Evolutionary conservation across 2,329 filamentous ascomycete genomes (phyloP).

Genomic region (Xylaria polymorpha): DNA sequence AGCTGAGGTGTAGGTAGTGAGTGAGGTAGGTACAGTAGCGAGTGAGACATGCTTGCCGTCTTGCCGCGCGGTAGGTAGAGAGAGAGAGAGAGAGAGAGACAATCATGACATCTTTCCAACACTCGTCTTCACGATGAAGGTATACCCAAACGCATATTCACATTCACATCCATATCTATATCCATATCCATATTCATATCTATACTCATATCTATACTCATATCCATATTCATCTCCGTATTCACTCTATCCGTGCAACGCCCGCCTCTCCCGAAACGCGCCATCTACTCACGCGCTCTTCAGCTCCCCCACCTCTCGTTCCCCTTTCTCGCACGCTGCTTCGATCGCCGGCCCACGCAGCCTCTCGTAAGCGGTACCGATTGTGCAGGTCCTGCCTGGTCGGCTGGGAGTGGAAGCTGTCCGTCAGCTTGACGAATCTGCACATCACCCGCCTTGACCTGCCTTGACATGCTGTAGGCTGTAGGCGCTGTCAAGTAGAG

Average conservation of each 20-base stretch:
- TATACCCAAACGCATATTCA: neutral
- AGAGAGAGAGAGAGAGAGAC: neutral
- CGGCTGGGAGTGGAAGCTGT: constrained; percentile 23
- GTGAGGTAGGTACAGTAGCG: neutral
- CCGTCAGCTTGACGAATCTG: constrained; percentile 25
- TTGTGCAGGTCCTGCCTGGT: constrained; percentile 13
- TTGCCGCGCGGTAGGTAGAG: neutral
- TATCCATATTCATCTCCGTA: neutral
- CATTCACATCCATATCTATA: too few relatives aligned
- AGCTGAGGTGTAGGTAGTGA: neutral
- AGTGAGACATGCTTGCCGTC: neutral
- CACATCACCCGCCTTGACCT: neutral
- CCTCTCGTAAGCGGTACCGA: constrained; percentile 32
- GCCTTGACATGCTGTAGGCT: constrained; percentile 26
- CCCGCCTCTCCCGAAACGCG: neutral
- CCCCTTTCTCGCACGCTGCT: constrained; percentile 10
- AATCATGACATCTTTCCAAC: constrained; percentile 4
- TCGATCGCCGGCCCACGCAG: constrained; percentile 24
- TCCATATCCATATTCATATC: neutral
- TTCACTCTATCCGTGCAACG: neutral
- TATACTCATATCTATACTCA: neutral
- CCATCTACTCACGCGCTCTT: neutral
- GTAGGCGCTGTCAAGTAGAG: constrained; percentile 16
- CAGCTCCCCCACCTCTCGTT: constrained; percentile 6
- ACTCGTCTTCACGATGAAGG: constrained; percentile 9